phyloP scores from a whole-genome alignment of 2,329 filamentous ascomycete genomes.

The Colletotrichum cordylinicola region DNA sequence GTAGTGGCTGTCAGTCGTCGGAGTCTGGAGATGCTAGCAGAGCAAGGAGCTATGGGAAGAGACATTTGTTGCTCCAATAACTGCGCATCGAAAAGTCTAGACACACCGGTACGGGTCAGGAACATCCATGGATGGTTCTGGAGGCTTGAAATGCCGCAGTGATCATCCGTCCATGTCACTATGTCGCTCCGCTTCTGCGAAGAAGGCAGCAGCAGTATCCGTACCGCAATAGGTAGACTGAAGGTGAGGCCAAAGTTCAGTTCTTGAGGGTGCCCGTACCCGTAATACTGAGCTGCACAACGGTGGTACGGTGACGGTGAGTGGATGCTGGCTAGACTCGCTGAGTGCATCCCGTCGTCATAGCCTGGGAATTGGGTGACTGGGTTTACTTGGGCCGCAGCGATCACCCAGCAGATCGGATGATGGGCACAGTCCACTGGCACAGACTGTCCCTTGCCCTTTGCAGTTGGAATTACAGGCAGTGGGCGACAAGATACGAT shows the following conservation, averaged over 20 bases:
- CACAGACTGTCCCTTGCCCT: conserved; percentile 16
- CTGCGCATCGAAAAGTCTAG: not conserved
- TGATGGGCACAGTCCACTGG: conserved; percentile 18
- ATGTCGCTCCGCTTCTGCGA: not conserved
- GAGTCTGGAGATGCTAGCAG: not conserved
- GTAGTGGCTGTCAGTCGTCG: not conserved
- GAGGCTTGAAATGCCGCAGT: not conserved
- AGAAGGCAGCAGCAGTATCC: not conserved
- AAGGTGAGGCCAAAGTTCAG: conserved; percentile 10
- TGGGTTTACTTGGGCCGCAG: conserved; percentile 1
- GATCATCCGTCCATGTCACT: conserved; percentile 4
- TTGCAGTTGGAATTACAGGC: conserved; percentile 10
- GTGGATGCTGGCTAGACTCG: not conserved
- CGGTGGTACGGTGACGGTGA: conserved; percentile 7
- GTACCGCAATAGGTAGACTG: not conserved
- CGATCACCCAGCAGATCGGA: conserved; percentile 22
- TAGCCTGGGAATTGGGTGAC: conserved; percentile 1
- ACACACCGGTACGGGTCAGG: not conserved
- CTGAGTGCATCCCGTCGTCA: conserved; percentile 13
- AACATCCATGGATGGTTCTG: not conserved
- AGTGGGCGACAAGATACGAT: not conserved
- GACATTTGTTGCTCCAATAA: not conserved
- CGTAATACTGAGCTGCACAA: not conserved
- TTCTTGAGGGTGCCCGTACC: not conserved
- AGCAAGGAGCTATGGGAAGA: not conserved